These are phyloP conservation scores for Nannochloropsis granulata DNA, from an alignment of 108 stramenopile genomes.

Conservation along the genomic window DNA sequence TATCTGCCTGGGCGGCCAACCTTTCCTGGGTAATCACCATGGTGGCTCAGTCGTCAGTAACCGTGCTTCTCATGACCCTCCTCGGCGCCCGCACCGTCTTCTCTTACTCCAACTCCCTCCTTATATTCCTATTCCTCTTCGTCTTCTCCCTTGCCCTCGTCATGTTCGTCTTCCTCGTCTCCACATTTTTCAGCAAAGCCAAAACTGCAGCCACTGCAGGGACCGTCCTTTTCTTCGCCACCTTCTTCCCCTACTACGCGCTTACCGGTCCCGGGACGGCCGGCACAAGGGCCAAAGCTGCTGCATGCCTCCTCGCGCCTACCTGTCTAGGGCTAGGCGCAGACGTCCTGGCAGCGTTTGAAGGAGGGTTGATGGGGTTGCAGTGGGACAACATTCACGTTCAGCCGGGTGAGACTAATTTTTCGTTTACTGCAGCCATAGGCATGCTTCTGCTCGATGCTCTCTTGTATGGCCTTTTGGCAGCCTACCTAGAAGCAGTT, in stretches of 20 bases:
- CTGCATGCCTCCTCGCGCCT: constrained; percentile 43
- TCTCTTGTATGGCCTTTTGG: constrained; percentile 58
- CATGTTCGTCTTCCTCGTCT: constrained; percentile 24
- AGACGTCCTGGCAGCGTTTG: constrained; percentile 36
- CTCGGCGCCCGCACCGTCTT: constrained; percentile 29
- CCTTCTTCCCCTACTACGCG: constrained; percentile 42
- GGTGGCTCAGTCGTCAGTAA: constrained; percentile 1
- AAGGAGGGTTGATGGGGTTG: constrained; percentile 9
- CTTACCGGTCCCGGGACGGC: constrained; percentile 15
- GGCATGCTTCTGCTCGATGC: constrained; percentile 50
- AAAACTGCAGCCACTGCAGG: constrained; percentile 47
- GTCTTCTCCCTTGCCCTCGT: constrained; percentile 2
- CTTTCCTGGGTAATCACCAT: constrained; percentile 22
- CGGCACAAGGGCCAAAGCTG: constrained; percentile 16
- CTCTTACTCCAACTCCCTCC: constrained; percentile 1
- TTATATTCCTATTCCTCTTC: constrained; percentile 31
- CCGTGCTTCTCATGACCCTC: constrained; percentile 1
- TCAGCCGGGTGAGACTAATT: constrained; percentile 1
- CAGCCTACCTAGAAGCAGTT: constrained; percentile 73
- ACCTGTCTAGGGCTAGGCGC: constrained; percentile 42
- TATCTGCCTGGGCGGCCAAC: constrained; percentile 6
- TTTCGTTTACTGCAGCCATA: constrained; percentile 30
- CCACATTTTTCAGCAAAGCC: constrained; percentile 38
- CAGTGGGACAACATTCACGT: not conserved
- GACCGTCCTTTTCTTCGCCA: constrained; percentile 44